Base-by-base conservation (phyloP, 805 yeast species). In the Metschnikowia baotianmanensis region DNA sequence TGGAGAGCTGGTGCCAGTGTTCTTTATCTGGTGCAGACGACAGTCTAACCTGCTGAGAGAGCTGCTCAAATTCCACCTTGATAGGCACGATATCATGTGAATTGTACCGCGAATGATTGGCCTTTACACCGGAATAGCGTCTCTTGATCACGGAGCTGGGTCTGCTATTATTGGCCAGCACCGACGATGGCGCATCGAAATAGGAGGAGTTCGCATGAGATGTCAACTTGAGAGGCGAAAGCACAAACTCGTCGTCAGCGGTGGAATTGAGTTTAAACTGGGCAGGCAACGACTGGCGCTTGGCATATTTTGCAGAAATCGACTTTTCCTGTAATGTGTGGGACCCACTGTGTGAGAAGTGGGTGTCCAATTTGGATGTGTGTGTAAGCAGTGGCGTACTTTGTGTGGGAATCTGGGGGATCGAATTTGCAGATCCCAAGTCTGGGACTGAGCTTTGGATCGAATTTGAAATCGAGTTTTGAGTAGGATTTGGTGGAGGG, bases 21-120 rank as follows among this genome's bases (percentile, higher is more conserved):
- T 47, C 55, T 36, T 50, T 52, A 31, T 59, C 65, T 4, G 67
- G 65, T 17, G 56, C 62, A 1, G 69, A 61, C 1, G 58, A 46
- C 27, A 62, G 53, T 35, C 67, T 46, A 22, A 49, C 38, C 18
- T 40, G 44, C 19, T 30, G 43, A 8, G 54, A 47, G 19, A 20
- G 30, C 19, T 48, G 55, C 47, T 69, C 74, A 50, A 70, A 70
- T 48, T 70, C 75, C 12, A 70, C 74, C 44, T 59, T 60, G 12
- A 70, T 67, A 1, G 73, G 73, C 15, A 70, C 50, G 22, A 69
- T 56, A 39, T 69, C 74, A 50, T 68, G 71, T 42, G 71, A 65
- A 47, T 65, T 69, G 50, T 63, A 69, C 12, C 75, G 51, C 6
- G 63, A 58, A 43, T 70, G 75, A 35, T 47, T 54, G 6, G 67